Evolutionary conservation across 2,329 filamentous ascomycete species (phyloP), one percentile per base, ranked within the genome.

Genomic region (Paraphaeosphaeria minitans): DNA sequence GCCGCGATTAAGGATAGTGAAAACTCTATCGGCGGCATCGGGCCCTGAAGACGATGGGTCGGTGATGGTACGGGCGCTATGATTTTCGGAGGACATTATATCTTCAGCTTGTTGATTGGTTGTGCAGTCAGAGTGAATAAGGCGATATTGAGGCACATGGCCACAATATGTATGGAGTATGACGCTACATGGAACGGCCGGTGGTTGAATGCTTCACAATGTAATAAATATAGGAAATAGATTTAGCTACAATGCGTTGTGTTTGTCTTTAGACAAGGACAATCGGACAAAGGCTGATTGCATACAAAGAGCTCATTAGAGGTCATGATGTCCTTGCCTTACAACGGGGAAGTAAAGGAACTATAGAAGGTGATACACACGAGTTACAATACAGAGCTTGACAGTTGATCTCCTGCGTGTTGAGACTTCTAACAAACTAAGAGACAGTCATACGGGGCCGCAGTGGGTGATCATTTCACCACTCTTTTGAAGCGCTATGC

Each of bases 1-100:
- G 27, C 69, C 57, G 66, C 67, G 51, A 60, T 60, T 29, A 60
- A 60, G 46, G 71, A 42, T 66, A 10, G 73, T 46, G 42, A 51
- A 53, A 27, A 65, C 65, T 54, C 67, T 66, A 1, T 60, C 52
- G 21, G 58, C 16, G n/a, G 27, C 14, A n/a, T 14, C 19, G 8
- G 48, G 19, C 35, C n/a, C 14, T 41, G 13, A 21, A 19, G 13
- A 14, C 6, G 33, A 43, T 24, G 22, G 10, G 19, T 52, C 50
- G 8, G 37, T 43, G 6, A 53, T 6, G 12, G 6, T 19, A 1
- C 41, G 33, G 12, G 35, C 29, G 24, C 13, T 53, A 3, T 14
- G 3, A 1, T 46, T 33, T 13, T 3, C 14, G 24, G 33, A 22
- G 27, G 21, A 39, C 31, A 22, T 27, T 13, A 9, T 37, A 33